Evolutionary conservation across 768 basidiomycete genomes (phyloP), one percentile per base, ranked within the genome.

Genomic region (Boletellus ananas): DNA sequence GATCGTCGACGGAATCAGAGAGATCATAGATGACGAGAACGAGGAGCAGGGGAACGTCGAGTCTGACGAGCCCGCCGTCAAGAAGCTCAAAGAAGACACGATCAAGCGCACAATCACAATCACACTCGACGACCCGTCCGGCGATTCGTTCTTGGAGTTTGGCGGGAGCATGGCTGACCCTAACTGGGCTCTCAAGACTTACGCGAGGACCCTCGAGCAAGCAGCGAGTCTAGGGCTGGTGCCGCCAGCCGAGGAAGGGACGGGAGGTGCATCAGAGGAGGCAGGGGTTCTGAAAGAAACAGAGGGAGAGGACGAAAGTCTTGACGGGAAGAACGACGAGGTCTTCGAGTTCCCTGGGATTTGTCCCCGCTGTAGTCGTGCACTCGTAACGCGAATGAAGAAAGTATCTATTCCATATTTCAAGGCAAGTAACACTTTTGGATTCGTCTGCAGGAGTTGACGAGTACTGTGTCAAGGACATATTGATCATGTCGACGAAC

Each of bases 401-500:
- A 90, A 89, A 64, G 87, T 98, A 58, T 84, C 81, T 54, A 96
- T 99, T 57, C 96, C 96, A 0, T 93, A 99, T 69, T 98, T 99
- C 79, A 92, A 99, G 79, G 94, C 85, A 34, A 33, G 52, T 37
- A 11, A 1, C 3, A 9, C 36, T 21, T 27, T 41, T 37, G 14
- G 8, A 3, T 31, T 42, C 6, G 27, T 3, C 35, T 29, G 21
- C 16, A 18, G 4, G 10, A 36, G 17, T 21, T 8, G 7, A 50
- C 31, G 7, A 55, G 25, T 20, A 36, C 18, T 16, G 8, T 37
- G 29, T 13, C 39, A 46, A 96, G 94, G 94, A 99, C 59, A 86
- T 93, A 49, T 72, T 98, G 47, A 95, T 98, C 70, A 97, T 97
- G 94, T 95, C 95, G 20, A 94, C 94, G 6, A 97, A 96, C 66